Evolutionary conservation across 2,329 filamentous ascomycete species (phyloP), one percentile per base, ranked within the genome.

Genomic region (Blastomyces parvus): DNA sequence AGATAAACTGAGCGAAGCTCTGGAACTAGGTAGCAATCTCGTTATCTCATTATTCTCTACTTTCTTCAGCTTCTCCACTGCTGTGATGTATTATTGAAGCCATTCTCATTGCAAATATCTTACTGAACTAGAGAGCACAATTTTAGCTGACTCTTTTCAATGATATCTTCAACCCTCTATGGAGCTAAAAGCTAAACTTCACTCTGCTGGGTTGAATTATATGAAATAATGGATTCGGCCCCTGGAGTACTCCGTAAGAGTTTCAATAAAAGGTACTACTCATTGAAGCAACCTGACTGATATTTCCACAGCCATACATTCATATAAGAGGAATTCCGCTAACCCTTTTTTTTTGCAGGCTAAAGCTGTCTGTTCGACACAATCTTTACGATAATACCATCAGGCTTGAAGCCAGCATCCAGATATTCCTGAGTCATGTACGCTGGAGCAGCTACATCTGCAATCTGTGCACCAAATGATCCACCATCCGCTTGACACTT

Each of bases 351-450:
- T 8, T 48, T 48, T n/a, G 44, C 44, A 48, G 13, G n/a, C 46
- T 27, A 27, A 50, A 50, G n/a, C 46, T 50, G 1, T 50, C 19
- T 36, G 55, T 61, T 61, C 1, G 46, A 46, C 2, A 61, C 46
- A 27, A 63, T 52, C 56, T 63, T 63, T 42, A 63, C 36, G 38
- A 59, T 30, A 42, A 63, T 59, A 11, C 61, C 61, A n/a, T 42
- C 27, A 38, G 61, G 27, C 33, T 48, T 59, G 55, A 59, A 60
- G 3, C 22, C 40, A 9, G 55, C 61, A n/a, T 53, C 46, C 0
- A 62, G 3, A 30, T 62, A 62, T 40, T 56, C 55, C 25, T n/a
- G 44, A 25, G 53, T 63, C 7, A 33, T 38, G 44, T 60, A 63
- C 2, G 40, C 61, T n/a, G 22, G 25, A 50, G 61, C 61, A 27